These are phyloP conservation scores for Trichophyton benhamiae DNA, from an alignment of 2,329 filamentous ascomycete species.

Conservation along the genomic window DNA sequence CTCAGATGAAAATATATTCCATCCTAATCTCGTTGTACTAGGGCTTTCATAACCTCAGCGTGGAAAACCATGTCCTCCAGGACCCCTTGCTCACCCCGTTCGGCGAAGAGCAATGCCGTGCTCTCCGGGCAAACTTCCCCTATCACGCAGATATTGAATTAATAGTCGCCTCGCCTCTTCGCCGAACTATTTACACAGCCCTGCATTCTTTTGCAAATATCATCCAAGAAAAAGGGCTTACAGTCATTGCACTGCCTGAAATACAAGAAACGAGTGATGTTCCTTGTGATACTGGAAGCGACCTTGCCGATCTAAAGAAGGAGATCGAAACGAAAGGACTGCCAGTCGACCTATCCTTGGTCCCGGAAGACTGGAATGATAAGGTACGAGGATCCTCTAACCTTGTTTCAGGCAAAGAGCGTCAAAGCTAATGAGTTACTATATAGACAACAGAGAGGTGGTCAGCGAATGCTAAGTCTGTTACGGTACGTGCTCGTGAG, in stretches of 20 bases:
- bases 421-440: not conserved
- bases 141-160: conserved; percentile 53
- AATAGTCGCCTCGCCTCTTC: conserved; percentile 66
- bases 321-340: conserved; percentile 47
- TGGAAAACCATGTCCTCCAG: conserved; percentile 57
- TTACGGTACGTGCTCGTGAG: conserved; percentile 49
- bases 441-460: conserved; percentile 29
- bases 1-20: not conserved
- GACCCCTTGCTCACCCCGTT: conserved; percentile 67
- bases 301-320: conserved; percentile 40
- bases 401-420: not conserved
- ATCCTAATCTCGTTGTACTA: conserved; percentile 26
- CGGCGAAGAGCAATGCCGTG: conserved; percentile 62
- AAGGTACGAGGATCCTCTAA: conserved; percentile 39
- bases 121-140: conserved; percentile 52
- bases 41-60: conserved; percentile 67
- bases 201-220: conserved; percentile 54
- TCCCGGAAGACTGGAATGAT: conserved; percentile 58
- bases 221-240: conserved; percentile 36
- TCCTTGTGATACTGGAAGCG: conserved; percentile 64
- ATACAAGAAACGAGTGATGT: conserved; percentile 65
- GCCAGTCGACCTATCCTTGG: conserved; percentile 50
- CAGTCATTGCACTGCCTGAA: conserved; percentile 56
- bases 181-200: conserved; percentile 68
- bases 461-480: conserved; percentile 37